A percentile compares a stretch with the other conserved stretches of the same genome.
Evolutionary conservation across 176 grass and related monocot genomes (phyloP).

Genomic region (Aegilops umbellulata): DNA sequence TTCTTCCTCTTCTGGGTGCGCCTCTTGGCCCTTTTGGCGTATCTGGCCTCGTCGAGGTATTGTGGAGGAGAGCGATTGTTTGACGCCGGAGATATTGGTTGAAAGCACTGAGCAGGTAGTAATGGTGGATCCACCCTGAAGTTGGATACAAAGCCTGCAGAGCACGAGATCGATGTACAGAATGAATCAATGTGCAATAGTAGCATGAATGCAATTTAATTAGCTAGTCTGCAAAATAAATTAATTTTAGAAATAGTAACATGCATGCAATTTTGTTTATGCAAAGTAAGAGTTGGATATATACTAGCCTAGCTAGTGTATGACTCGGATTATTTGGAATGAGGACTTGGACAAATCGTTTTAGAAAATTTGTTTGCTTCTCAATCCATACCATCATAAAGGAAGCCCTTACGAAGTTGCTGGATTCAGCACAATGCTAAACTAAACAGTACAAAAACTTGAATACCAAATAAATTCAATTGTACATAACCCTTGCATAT

Average conservation of each 20-base stretch:
- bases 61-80: neutral
- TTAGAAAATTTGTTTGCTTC: neutral
- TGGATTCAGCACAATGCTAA: neutral
- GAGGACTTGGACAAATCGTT: neutral
- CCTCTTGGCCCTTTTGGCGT: neutral
- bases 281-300: neutral
- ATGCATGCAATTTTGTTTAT: neutral
- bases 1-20: constrained; percentile 10
- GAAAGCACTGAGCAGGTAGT: constrained; percentile 23
- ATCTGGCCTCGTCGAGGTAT: constrained; percentile 2
- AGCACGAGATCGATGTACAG: constrained; percentile 8
- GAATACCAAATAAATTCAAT: neutral
- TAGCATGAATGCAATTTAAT: too few species aligned
- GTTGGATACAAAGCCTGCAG: constrained; percentile 22
- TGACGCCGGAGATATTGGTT: constrained; percentile 15
- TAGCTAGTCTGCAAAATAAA: too few species aligned
- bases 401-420: neutral
- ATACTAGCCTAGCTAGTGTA: neutral
- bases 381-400: neutral
- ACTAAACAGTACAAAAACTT: neutral
- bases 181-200: neutral
- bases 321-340: neutral
- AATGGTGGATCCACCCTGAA: neutral
- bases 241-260: neutral
- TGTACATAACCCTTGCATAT: neutral